Percentiles rank a stretch among this genome's conserved stretches.
Evolutionary conservation across 75 land plant genomes (phyloP).

Genomic region (Sequoia sempervirens): DNA sequence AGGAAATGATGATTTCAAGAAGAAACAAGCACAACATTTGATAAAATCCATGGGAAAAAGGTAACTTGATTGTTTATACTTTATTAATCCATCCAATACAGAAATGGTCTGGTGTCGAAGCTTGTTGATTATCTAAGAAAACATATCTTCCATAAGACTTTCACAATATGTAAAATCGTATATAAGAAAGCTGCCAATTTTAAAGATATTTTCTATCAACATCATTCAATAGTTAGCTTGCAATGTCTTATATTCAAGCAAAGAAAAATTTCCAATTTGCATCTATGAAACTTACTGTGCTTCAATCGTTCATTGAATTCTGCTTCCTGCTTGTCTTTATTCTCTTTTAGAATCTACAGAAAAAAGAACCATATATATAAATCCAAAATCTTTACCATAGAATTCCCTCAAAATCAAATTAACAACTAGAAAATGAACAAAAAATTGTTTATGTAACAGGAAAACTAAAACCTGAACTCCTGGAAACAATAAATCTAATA

Average conservation of each 20-base stretch:
- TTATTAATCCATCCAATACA: background rate
- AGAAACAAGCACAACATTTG: background rate
- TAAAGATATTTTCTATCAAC: background rate
- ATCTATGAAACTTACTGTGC: conserved; percentile 60
- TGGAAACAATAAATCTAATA: background rate
- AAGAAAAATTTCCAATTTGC: background rate
- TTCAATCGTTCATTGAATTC: conserved; percentile 94
- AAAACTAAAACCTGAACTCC: background rate
- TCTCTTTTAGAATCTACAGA: conserved; percentile 86
- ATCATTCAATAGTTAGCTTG: background rate
- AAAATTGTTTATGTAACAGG: background rate
- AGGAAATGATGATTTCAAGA: background rate
- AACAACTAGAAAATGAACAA: background rate
- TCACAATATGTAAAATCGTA: background rate
- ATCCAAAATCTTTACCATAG: background rate
- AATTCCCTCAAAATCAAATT: background rate
- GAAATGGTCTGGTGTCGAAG: background rate
- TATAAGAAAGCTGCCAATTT: background rate
- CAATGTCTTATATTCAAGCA: background rate
- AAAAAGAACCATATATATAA: conserved; percentile 3
- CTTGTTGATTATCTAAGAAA: background rate
- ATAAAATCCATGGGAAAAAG: background rate
- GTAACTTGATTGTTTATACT: background rate
- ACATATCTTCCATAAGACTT: background rate
- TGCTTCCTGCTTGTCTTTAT: conserved; percentile 79